A percentile compares a stretch with the other conserved stretches of the same genome.
These are phyloP conservation scores for Fusarium cicatricum DNA, from an alignment of 2,329 filamentous ascomycete genomes.

Conservation along the genomic window DNA sequence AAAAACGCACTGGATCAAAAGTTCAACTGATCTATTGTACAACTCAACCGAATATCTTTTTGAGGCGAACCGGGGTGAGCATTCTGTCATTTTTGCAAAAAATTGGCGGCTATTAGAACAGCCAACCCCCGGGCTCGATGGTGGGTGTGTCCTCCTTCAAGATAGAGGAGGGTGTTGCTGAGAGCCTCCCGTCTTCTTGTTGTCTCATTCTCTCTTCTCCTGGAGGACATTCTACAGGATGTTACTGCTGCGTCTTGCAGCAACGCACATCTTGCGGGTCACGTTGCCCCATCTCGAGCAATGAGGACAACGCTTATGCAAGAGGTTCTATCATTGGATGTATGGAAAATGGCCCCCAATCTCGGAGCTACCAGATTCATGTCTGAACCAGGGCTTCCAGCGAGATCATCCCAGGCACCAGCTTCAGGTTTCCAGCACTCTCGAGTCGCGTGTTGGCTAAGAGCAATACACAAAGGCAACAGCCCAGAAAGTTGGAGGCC, in stretches of 20 bases:
- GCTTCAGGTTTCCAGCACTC: constrained; percentile 22
- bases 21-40: too few relatives aligned
- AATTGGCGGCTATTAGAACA: too few relatives aligned
- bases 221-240: not conserved
- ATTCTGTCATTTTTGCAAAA: too few relatives aligned
- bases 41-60: too few relatives aligned
- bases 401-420: constrained; percentile 26
- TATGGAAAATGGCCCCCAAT: constrained; percentile 23
- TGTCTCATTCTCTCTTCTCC: constrained; percentile 3
- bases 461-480: constrained; percentile 26
- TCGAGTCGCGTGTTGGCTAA: constrained; percentile 9
- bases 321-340: not conserved
- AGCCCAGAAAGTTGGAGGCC: constrained; percentile 15
- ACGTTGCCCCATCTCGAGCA: not conserved
- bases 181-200: not conserved
- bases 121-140: constrained; percentile 13
- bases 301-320: not conserved
- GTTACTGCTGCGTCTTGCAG: constrained; percentile 7
- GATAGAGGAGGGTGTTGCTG: constrained; percentile 15
- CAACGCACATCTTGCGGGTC: constrained; percentile 8
- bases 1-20: too few relatives aligned
- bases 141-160: constrained; percentile 8
- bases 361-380: too few relatives aligned
- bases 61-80: too few relatives aligned
- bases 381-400: too few relatives aligned